These are phyloP conservation scores for Halophytophthora batemanensis DNA, from an alignment of 352 stramenopile genomes.

Conservation along the genomic window DNA sequence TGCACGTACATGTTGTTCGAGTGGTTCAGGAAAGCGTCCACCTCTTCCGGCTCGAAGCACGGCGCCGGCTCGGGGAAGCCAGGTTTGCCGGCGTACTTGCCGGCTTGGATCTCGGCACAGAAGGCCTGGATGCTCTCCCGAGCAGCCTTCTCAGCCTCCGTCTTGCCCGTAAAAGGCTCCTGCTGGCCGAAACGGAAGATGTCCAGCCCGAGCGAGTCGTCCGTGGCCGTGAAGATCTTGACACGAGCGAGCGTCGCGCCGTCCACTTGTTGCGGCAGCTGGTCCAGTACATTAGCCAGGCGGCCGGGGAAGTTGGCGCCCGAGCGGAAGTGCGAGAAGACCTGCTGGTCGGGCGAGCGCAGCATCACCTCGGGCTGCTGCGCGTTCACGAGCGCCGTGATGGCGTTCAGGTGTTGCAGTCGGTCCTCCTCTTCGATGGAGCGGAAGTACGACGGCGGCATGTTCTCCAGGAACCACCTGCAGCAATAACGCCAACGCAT, in stretches of 20 bases:
- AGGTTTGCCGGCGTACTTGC: constrained; percentile 57
- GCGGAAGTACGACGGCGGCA: constrained; percentile 89
- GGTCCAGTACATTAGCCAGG: constrained; percentile 65
- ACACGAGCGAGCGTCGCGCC: constrained; percentile 70
- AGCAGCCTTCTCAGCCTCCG: constrained; percentile 50
- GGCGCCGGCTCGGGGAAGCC: constrained; percentile 51
- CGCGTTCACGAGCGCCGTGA: constrained; percentile 73
- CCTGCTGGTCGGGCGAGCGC: constrained; percentile 66
- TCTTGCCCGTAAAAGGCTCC: constrained; percentile 66
- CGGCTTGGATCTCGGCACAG: constrained; percentile 67
- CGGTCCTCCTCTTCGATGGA: constrained; percentile 81
- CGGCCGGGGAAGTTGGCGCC: constrained; percentile 71
- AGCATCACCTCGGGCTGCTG: constrained; percentile 81
- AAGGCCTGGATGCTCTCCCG: constrained; percentile 59
- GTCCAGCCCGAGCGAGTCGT: constrained; percentile 82
- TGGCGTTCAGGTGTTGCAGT: constrained; percentile 85
- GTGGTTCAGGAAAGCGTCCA: constrained; percentile 64
- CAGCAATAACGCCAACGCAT: no score
- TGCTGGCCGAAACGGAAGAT: constrained; percentile 85
- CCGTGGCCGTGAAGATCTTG: constrained; percentile 89
- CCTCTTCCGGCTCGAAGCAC: constrained; percentile 56
- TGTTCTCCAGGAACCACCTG: constrained; percentile 90
- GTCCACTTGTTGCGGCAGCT: constrained; percentile 66
- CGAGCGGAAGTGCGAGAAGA: constrained; percentile 84
- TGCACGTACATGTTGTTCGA: constrained; percentile 84